These are phyloP conservation scores for Hericium alpestre DNA, from an alignment of 768 basidiomycete species.

Conservation along the genomic window DNA sequence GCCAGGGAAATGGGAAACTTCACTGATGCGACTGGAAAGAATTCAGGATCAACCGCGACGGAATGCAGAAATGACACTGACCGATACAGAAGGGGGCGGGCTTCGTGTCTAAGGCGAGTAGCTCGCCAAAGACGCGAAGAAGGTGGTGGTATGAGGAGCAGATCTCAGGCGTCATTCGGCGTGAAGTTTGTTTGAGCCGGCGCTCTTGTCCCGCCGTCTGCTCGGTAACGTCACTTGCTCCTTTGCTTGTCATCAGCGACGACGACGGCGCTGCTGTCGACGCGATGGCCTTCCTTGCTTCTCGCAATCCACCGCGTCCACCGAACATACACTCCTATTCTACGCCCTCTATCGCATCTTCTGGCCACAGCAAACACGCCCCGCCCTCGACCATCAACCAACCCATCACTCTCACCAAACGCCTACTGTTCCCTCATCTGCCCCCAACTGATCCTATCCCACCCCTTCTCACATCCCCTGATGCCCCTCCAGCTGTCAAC, in stretches of 20 bases:
- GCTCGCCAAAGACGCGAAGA: too few relatives aligned
- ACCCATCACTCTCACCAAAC: conserved; percentile 17
- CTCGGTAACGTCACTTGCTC: too few relatives aligned
- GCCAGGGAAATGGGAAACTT: too few relatives aligned
- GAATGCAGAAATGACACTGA: too few relatives aligned
- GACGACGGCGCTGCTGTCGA: neutral
- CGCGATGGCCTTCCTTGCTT: neutral
- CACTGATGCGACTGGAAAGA: too few relatives aligned
- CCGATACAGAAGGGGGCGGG: too few relatives aligned
- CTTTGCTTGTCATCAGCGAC: neutral
- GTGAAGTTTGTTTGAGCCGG: too few relatives aligned
- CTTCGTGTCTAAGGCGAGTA: too few relatives aligned
- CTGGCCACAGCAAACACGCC: conserved; percentile 4
- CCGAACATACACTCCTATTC: neutral
- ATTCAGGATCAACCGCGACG: too few relatives aligned
- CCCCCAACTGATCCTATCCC: conserved; percentile 36
- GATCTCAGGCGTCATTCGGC: too few relatives aligned
- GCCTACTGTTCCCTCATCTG: conserved; percentile 55
- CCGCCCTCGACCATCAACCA: neutral
- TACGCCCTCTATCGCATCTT: conserved; percentile 10
- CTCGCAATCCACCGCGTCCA: neutral
- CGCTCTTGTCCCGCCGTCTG: too few relatives aligned
- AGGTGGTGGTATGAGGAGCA: too few relatives aligned
- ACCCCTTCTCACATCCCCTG: conserved; percentile 37
- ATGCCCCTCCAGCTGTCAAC: conserved; percentile 43